Evolutionary conservation across 768 basidiomycete species (phyloP), one percentile per base, ranked within the genome.

Genomic region (Tylopilus vinaceipallidus): DNA sequence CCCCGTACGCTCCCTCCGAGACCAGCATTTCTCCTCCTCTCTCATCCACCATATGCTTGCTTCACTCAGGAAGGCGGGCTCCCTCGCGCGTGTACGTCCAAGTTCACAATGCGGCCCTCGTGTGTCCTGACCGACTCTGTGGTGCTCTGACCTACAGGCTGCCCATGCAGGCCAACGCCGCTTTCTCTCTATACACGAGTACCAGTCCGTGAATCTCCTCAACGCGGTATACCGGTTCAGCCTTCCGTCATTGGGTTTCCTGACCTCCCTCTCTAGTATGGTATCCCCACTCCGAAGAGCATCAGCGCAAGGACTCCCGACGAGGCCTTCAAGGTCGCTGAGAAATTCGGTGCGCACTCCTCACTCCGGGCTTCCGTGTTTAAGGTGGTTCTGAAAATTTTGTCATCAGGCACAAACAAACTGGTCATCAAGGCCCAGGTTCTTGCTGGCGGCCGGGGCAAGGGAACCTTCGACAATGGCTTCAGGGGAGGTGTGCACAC

Each of bases 341-440:
- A 90, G 74, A 80, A 83, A 61, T 95, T 98, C 64, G 90, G 95
- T 89, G 65, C 39, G 78, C 65, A 49, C 26, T 30, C 6, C 40
- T 41, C 34, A 6, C 26, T 42, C 36, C 34, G 11, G 20, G 17
- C 34, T 27, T 39, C 30, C 46, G 41, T 29, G 22, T 26, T 29
- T 45, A n/a, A 30, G 40, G 44, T 19, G 1, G 38, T n/a, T 23
- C 34, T 22, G 13, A 41, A 23, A 20, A 49, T 47, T 45, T 42
- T 49, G 42, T 38, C 3, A 33, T 32, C 63, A 95, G 92, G 83
- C 54, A 75, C 76, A 27, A 76, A 86, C 47, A 81, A 82, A 54
- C 84, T 95, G 45, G 95, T 99, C 29, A 95, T 99, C 72, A 98
- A 98, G 73, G 97, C 97, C 33, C 97, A 99, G 70, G 97, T 99